Evolutionary conservation across 495 filamentous ascomycete species (phyloP).

Genomic region (Neurospora sp.): DNA sequence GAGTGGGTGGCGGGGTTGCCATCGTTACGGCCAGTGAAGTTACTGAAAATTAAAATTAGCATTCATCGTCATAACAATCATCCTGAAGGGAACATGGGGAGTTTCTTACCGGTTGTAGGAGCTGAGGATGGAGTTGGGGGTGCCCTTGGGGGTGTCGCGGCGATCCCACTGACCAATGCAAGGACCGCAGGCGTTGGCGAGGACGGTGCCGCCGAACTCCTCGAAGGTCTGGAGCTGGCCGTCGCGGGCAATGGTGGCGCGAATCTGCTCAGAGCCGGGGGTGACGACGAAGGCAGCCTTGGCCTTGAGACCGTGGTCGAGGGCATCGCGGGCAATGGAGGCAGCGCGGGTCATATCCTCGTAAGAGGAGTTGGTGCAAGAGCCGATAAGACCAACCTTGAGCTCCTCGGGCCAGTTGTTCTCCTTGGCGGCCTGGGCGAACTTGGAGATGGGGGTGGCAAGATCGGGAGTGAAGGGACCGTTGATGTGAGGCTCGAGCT

Average conservation of each 20-base stretch:
- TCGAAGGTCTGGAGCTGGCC: constrained; percentile 95
- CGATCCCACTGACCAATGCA: constrained; percentile 88
- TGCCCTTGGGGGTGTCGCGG: constrained; percentile 90
- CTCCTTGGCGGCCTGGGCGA: constrained; percentile 83
- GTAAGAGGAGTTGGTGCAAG: constrained; percentile 99
- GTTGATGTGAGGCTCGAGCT: constrained; percentile 97
- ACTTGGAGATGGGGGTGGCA: constrained; percentile 94
- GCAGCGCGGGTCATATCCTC: constrained; percentile 97
- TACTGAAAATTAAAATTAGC: constrained; percentile 92
- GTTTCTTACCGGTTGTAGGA: constrained; percentile 19
- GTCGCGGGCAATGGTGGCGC: constrained; percentile 89
- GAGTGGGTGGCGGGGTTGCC: constrained; percentile 98
- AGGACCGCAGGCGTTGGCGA: constrained; percentile 91
- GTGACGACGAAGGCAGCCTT: constrained; percentile 92
- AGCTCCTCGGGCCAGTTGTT: constrained; percentile 97
- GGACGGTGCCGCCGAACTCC: constrained; percentile 91
- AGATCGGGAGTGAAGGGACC: constrained; percentile 99
- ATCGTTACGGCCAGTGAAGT: constrained; percentile 99
- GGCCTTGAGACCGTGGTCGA: constrained; percentile 87
- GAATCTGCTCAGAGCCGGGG: constrained; percentile 95
- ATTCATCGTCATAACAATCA: constrained; percentile 59
- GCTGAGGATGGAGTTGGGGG: constrained; percentile 54
- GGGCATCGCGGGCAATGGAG: constrained; percentile 88
- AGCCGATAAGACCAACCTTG: constrained; percentile 94
- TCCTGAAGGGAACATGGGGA: neutral